Evolutionary conservation across 371 early-diverging fungal species (phyloP).

Genomic region (Synchytrium microbalum): DNA sequence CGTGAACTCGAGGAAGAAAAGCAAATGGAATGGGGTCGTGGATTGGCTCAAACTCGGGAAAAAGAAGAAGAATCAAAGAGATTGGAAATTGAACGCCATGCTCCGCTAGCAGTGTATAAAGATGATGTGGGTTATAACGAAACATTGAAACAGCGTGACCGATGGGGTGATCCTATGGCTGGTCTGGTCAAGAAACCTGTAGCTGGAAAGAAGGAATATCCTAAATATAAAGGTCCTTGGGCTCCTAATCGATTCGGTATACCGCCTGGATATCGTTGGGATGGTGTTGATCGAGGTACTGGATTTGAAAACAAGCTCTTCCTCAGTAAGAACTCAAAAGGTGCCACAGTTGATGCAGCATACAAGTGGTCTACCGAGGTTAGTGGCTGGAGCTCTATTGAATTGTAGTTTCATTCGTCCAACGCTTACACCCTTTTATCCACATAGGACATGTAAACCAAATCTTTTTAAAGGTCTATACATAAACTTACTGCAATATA

Average conservation of each 20-base stretch:
- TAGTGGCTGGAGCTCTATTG: not conserved
- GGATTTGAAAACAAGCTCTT: constrained; percentile 62
- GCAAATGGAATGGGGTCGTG: constrained; percentile 67
- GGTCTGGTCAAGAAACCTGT: constrained; percentile 19
- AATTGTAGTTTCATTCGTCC: not conserved
- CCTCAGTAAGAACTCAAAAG: constrained; percentile 21
- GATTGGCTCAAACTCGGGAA: constrained; percentile 54
- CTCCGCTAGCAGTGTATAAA: constrained; percentile 33
- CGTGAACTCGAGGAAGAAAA: constrained; percentile 57
- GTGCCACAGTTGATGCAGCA: constrained; percentile 21
- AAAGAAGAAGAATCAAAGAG: constrained; percentile 38
- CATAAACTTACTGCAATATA: too few species aligned
- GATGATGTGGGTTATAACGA: constrained; percentile 39
- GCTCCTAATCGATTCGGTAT: constrained; percentile 79
- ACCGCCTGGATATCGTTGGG: constrained; percentile 83
- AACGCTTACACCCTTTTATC: not conserved
- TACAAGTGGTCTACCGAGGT: constrained; percentile 41
- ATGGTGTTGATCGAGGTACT: constrained; percentile 84
- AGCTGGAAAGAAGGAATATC: constrained; percentile 5
- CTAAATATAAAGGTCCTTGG: constrained; percentile 29
- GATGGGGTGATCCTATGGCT: constrained; percentile 53
- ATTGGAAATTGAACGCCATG: constrained; percentile 43
- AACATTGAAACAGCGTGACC: constrained; percentile 24
- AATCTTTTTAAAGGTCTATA: not conserved
- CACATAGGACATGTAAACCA: constrained; percentile 1